Conservation (phyloP, 495 filamentous ascomycete genomes). For the Talaromyces borbonicus region DNA sequence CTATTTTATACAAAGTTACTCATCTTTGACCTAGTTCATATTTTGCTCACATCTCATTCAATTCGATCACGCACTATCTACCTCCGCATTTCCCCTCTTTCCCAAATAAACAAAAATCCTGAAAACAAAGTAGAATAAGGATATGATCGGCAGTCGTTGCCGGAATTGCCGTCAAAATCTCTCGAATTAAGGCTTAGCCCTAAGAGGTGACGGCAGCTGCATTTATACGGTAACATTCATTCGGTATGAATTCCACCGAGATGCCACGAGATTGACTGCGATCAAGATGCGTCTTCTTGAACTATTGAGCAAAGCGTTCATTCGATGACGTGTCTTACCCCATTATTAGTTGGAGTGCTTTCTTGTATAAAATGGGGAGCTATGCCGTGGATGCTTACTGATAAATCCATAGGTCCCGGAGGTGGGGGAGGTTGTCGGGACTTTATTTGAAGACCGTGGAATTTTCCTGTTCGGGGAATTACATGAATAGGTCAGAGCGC, state of each 20-base stretch:
- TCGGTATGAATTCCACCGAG: neutral
- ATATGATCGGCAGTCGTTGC: slow-evolving; percentile 3
- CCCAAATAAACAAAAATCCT: neutral
- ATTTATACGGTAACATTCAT: neutral
- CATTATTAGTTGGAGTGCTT: neutral
- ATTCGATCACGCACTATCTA: neutral
- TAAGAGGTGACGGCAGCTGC: neutral
- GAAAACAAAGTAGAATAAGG: neutral
- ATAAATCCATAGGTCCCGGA: no score
- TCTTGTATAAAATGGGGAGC: neutral
- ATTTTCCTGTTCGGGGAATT: neutral
- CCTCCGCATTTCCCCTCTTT: neutral
- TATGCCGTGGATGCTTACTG: neutral
- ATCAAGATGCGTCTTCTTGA: neutral
- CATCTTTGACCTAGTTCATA: neutral
- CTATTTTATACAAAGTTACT: neutral
- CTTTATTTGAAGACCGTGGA: neutral
- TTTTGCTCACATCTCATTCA: neutral
- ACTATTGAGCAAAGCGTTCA: neutral
- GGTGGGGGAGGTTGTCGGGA: neutral
- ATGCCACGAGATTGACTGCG: neutral
- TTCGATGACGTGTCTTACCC: neutral
- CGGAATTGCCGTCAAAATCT: neutral
- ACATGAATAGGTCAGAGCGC: neutral
- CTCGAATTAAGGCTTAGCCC: neutral